Percentiles rank a stretch among this genome's conserved stretches.
Evolutionary conservation across 371 early-diverging fungal genomes (phyloP).

Genomic region (Syncephalastrum monosporum): DNA sequence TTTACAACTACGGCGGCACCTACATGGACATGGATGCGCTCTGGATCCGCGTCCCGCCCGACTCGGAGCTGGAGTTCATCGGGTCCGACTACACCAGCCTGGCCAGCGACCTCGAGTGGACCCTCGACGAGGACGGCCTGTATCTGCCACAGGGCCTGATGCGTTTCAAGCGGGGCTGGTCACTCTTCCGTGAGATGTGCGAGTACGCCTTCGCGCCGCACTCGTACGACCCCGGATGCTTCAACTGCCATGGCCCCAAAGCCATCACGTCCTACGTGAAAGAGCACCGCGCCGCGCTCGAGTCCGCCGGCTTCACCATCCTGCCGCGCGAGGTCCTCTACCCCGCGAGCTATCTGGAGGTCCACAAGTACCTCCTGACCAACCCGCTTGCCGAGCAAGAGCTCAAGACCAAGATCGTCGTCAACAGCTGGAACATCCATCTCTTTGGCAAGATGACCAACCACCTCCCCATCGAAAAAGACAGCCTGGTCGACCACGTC

Average conservation of each 20-base stretch:
- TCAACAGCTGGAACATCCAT: slow-evolving; percentile 51
- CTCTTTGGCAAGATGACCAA: slow-evolving; percentile 67
- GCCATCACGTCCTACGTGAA: slow-evolving; percentile 64
- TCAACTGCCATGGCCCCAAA: slow-evolving; percentile 65
- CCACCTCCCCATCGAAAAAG: slow-evolving; percentile 44
- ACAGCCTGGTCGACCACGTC: slow-evolving; percentile 53
- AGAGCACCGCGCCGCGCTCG: slow-evolving; percentile 43
- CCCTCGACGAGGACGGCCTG: slow-evolving; percentile 57
- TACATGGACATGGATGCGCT: slow-evolving; percentile 75
- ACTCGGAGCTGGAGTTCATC: slow-evolving; percentile 58
- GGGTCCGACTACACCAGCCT: slow-evolving; percentile 58
- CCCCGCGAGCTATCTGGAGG: slow-evolving; percentile 54
- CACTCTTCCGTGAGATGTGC: slow-evolving; percentile 61
- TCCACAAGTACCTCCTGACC: slow-evolving; percentile 38
- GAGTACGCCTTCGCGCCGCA: slow-evolving; percentile 54
- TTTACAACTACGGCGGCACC: slow-evolving; percentile 69
- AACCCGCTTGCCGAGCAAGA: slow-evolving; percentile 52
- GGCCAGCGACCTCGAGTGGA: slow-evolving; percentile 54
- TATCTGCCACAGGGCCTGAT: slow-evolving; percentile 65
- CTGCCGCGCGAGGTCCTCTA: slow-evolving; percentile 53
- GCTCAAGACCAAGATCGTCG: slow-evolving; percentile 36
- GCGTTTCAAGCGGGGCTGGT: slow-evolving; percentile 64
- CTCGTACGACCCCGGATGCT: slow-evolving; percentile 58
- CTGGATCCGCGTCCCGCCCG: slow-evolving; percentile 62
- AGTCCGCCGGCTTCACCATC: slow-evolving; percentile 49